Evolutionary conservation across 129 eudicot species (phyloP).

Genomic region (Pulicaria dysenterica): DNA sequence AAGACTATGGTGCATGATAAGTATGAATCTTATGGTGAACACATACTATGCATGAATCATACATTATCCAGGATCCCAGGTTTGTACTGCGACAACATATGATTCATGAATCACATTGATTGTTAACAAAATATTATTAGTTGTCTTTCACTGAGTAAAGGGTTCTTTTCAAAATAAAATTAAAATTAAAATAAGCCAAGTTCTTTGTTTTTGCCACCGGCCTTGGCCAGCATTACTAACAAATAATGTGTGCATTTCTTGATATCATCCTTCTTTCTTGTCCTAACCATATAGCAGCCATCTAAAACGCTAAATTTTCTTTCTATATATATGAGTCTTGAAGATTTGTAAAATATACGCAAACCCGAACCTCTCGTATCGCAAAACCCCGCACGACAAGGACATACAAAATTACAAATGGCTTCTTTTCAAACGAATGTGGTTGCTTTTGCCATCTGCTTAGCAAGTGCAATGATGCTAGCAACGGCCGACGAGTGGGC

Average conservation of each 20-base stretch:
- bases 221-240: slow-evolving; percentile 15
- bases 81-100: too few species aligned
- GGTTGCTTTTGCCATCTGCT: slow-evolving; percentile 22
- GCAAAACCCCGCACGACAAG: background rate
- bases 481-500: slow-evolving; percentile 24
- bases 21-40: too few species aligned
- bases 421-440: slow-evolving; percentile 5
- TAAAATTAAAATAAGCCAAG: too few species aligned
- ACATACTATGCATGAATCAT: too few species aligned
- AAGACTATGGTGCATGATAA: too few species aligned
- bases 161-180: too few species aligned
- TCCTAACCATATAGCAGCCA: background rate
- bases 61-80: too few species aligned
- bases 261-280: slow-evolving; percentile 15
- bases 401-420: slow-evolving; percentile 14
- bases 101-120: too few species aligned
- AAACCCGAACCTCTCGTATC: background rate
- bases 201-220: slow-evolving; percentile 27
- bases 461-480: slow-evolving; percentile 2
- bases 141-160: too few species aligned
- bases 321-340: background rate
- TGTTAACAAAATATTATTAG: too few species aligned
- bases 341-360: background rate
- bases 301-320: slow-evolving; percentile 3
- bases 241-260: background rate